Conservation (phyloP, 2,329 filamentous ascomycete genomes). For the Penicillium sp. region DNA sequence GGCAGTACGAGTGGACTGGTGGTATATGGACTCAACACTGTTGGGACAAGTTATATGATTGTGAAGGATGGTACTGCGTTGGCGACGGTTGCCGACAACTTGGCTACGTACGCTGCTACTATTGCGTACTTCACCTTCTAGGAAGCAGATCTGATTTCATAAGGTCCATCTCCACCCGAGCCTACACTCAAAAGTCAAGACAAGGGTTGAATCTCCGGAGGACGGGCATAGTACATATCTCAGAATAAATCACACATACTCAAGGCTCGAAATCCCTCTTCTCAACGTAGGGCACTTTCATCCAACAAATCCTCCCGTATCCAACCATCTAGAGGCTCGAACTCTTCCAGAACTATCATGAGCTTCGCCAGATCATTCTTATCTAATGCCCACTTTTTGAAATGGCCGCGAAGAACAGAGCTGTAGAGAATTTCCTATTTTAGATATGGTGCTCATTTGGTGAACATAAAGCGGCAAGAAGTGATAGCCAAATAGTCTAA, state of each 20-base stretch:
- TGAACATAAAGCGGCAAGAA: too few species aligned
- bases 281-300: not conserved
- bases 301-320: too few species aligned
- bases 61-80: constrained; percentile 44
- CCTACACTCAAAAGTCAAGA: not conserved
- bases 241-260: not conserved
- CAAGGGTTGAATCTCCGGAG: not conserved
- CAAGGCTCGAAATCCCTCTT: not conserved
- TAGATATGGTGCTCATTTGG: too few species aligned
- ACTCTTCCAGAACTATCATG: too few species aligned
- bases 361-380: too few species aligned
- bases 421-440: too few species aligned
- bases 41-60: constrained; percentile 48
- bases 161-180: not conserved
- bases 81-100: constrained; percentile 48
- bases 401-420: too few species aligned
- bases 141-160: not conserved
- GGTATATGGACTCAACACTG: constrained; percentile 51
- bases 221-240: not conserved
- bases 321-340: too few species aligned
- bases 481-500: too few species aligned
- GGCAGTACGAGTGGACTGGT: constrained; percentile 30
- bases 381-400: too few species aligned
- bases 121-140: constrained; percentile 42
- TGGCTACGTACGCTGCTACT: constrained; percentile 46